Base-by-base conservation (phyloP, 495 filamentous ascomycete species). In the Neurospora sp. region DNA sequence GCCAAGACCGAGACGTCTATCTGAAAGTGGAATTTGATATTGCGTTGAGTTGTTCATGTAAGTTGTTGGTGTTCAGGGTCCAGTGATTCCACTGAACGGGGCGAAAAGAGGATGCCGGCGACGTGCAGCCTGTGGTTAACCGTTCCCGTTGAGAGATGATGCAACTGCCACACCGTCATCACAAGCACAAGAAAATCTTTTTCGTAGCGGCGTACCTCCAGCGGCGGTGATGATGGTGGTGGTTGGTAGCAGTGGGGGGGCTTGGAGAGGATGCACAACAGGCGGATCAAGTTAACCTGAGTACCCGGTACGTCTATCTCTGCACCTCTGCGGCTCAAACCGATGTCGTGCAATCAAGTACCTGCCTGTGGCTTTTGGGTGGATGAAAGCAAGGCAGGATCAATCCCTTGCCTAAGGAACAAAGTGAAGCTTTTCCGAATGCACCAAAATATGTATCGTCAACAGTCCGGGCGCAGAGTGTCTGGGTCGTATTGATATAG, bases 91-190 rank as follows among this genome's bases (percentile, higher is more conserved):
- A 61, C 53, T 61, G 53, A 61, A 61, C 53, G 22, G 27, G 53
- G 53, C 68, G 37, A 41, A 69, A 40, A 42, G 38, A 31, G 27
- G 27, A 73, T 73, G 71, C 40, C 68, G 70, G 75, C 70, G 73
- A 71, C 22, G 70, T 65, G 73, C 73, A 48, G 59, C 39, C 72
- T 39, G 37, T 59, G 40, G 70, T 40, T 73, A 61, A 69, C 38
- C 45, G 37, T 17, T 61, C 22, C 53, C 53, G 53, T 10, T 38
- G 69, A 17, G 40, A 68, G 53, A 40, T 53, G 69, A 71, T 74
- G 73, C 69, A 71, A 45, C 22, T 22, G 37, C 37, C 8, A 10
- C 38, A 10, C 38, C 41, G 73, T 68, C 73, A 74, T 74, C 39
- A 39, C 73, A 71, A 40, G 73, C 53, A 48, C n/a, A 44, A 22